Evolutionary conservation across 306 rosid species (phyloP).

Genomic region (Dalbergia cochinchinensis): DNA sequence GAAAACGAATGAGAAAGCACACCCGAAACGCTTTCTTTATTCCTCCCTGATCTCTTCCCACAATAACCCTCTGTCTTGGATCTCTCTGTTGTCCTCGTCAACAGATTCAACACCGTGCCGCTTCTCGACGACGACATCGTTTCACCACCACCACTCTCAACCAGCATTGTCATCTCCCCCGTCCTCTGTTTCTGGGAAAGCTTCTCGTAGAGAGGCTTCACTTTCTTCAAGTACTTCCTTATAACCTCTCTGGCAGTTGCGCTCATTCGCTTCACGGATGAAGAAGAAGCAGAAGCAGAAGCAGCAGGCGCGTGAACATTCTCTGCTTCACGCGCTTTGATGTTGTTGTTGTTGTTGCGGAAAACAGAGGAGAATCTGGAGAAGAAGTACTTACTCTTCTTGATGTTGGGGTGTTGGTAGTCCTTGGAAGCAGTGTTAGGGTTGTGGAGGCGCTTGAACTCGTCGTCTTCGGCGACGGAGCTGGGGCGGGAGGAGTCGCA

Average conservation of each 20-base stretch:
- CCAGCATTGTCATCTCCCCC: background rate
- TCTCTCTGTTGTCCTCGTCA: conserved; percentile 45
- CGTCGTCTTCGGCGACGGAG: conserved; percentile 73
- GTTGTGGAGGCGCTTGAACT: conserved; percentile 59
- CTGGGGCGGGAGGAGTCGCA: conserved; percentile 85
- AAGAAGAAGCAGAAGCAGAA: conserved; percentile 54
- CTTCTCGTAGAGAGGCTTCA: conserved; percentile 83
- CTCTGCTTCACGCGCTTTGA: conserved; percentile 40
- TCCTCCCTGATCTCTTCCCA: conserved; percentile 17
- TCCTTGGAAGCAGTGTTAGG: background rate
- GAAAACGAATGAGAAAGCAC: conserved; percentile 83
- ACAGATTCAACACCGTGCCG: conserved; percentile 36
- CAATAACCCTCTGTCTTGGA: conserved; percentile 21
- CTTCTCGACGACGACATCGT: background rate
- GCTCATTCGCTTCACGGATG: conserved; percentile 66
- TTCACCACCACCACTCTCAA: background rate
- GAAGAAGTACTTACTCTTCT: conserved; percentile 69
- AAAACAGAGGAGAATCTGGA: conserved; percentile 89
- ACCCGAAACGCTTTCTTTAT: conserved; percentile 34
- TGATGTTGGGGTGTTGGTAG: conserved; percentile 40
- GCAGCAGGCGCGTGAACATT: conserved; percentile 17
- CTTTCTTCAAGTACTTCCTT: conserved; percentile 80
- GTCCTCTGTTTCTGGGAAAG: conserved; percentile 61
- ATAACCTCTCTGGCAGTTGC: conserved; percentile 78
- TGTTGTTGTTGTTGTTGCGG: conserved; percentile 45